Conservation (phyloP, 176 grass and related monocot species). For the Calamus simplicifolius region DNA sequence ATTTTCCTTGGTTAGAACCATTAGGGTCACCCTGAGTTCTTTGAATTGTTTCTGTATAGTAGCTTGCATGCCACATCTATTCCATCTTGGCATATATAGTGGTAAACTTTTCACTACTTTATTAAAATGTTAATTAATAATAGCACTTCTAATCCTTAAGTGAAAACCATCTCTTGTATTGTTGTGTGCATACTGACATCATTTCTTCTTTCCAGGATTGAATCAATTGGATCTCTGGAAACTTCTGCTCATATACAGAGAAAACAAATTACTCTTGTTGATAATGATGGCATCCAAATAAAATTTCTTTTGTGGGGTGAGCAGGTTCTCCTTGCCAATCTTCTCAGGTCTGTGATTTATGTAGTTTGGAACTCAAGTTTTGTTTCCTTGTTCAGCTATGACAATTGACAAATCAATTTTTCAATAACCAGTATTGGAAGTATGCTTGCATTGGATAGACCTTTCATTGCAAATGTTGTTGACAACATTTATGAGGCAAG, state of each 20-base stretch:
- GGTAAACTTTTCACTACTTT: too few species aligned
- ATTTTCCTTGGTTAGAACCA: too few species aligned
- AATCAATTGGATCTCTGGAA: slow-evolving; percentile 65
- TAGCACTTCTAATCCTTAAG: too few species aligned
- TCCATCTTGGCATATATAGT: too few species aligned
- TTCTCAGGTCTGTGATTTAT: slow-evolving; percentile 54
- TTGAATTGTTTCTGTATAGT: too few species aligned
- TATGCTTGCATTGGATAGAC: slow-evolving; percentile 89
- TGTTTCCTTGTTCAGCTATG: slow-evolving; percentile 1
- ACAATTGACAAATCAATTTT: slow-evolving; percentile 2
- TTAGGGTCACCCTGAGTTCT: too few species aligned
- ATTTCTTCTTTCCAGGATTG: slow-evolving; percentile 58
- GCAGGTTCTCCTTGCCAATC: slow-evolving; percentile 84
- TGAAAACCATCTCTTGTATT: too few species aligned
- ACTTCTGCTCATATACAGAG: slow-evolving; percentile 49
- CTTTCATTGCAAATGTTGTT: slow-evolving; percentile 59
- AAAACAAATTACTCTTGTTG: slow-evolving; percentile 63
- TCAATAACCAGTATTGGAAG: slow-evolving; percentile 56
- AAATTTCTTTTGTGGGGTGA: slow-evolving; percentile 97
- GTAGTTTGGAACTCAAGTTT: slow-evolving; percentile 9
- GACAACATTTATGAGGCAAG: slow-evolving; percentile 28
- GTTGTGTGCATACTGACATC: neutral
- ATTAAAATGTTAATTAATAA: too few species aligned
- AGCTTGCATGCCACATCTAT: too few species aligned
- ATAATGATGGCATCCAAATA: slow-evolving; percentile 59